Percentiles rank a stretch among this genome's conserved stretches.
These are phyloP conservation scores for Elaeis guineensis DNA, from an alignment of 176 grass and related monocot genomes.

Conservation along the genomic window DNA sequence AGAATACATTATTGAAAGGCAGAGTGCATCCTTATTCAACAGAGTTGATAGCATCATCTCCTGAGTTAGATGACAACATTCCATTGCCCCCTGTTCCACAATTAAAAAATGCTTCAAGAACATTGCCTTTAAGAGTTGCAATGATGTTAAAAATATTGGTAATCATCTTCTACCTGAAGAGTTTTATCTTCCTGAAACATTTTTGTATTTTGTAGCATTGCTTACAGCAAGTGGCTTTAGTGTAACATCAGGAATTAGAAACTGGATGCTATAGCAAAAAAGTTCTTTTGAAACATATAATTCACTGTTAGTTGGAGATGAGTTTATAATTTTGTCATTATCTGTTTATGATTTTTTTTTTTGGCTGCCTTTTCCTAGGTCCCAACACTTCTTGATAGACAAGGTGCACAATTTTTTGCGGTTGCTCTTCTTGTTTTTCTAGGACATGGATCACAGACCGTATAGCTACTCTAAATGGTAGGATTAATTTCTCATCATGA, in stretches of 20 bases:
- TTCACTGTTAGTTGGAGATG: too few relatives aligned
- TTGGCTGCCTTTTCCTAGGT: conserved; percentile 40
- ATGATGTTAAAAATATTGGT: conserved; percentile 95
- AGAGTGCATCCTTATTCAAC: conserved; percentile 56
- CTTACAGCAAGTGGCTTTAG: too few relatives aligned
- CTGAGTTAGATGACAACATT: conserved; percentile 29
- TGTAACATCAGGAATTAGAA: too few relatives aligned
- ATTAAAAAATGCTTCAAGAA: conserved; percentile 45
- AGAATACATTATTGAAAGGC: conserved; percentile 43
- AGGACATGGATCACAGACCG: conserved; percentile 96
- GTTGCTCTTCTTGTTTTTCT: conserved; percentile 85
- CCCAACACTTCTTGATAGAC: conserved; percentile 87
- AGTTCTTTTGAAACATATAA: too few relatives aligned
- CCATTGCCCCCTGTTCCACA: conserved; percentile 37
- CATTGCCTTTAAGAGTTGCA: conserved; percentile 60
- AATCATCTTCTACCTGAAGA: conserved; percentile 7
- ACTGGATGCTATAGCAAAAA: too few relatives aligned
- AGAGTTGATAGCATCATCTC: conserved; percentile 63
- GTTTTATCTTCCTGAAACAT: too few relatives aligned
- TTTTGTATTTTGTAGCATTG: too few relatives aligned
- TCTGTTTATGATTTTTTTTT: conserved; percentile 9
- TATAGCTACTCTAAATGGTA: conserved; percentile 97
- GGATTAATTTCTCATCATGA: background rate
- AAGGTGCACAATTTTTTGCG: conserved; percentile 85
- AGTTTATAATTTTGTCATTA: too few relatives aligned